Evolutionary conservation across 2,329 filamentous ascomycete genomes (phyloP).

Genomic region (Dothistroma pini): DNA sequence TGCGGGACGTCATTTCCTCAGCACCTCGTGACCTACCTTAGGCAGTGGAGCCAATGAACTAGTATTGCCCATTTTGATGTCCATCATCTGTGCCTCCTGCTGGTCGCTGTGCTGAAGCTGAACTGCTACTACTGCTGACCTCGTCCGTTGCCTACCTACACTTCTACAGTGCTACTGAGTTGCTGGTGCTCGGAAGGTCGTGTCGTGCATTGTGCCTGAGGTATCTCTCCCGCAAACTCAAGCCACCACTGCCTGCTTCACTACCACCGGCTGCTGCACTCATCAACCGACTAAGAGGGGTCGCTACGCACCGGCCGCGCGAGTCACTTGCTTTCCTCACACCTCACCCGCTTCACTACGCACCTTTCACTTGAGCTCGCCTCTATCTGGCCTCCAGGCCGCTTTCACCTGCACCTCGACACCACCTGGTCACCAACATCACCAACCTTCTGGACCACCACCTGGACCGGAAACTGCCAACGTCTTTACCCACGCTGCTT

Average conservation of each 20-base stretch:
- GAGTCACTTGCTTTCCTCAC: neutral
- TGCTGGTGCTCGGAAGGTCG: neutral
- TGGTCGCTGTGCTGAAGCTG: neutral
- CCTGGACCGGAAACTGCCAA: neutral
- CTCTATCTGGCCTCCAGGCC: neutral
- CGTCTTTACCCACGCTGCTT: neutral
- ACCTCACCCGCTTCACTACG: neutral
- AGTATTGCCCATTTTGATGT: slow-evolving; percentile 5
- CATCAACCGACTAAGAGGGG: neutral
- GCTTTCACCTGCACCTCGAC: neutral
- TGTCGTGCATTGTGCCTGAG: neutral
- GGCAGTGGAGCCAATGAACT: neutral
- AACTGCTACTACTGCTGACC: neutral
- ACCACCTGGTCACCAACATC: slow-evolving; percentile 1
- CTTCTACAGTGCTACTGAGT: neutral
- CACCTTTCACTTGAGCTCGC: neutral
- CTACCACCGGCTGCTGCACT: neutral
- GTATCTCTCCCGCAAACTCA: neutral
- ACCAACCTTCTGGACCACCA: neutral
- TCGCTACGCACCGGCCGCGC: neutral
- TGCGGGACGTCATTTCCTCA: neutral
- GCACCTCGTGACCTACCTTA: neutral
- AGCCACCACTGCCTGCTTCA: neutral
- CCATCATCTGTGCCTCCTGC: neutral
- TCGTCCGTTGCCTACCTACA: neutral